Evolutionary conservation across 805 yeast genomes (phyloP).

Genomic region (Deakozyma indianensis): DNA sequence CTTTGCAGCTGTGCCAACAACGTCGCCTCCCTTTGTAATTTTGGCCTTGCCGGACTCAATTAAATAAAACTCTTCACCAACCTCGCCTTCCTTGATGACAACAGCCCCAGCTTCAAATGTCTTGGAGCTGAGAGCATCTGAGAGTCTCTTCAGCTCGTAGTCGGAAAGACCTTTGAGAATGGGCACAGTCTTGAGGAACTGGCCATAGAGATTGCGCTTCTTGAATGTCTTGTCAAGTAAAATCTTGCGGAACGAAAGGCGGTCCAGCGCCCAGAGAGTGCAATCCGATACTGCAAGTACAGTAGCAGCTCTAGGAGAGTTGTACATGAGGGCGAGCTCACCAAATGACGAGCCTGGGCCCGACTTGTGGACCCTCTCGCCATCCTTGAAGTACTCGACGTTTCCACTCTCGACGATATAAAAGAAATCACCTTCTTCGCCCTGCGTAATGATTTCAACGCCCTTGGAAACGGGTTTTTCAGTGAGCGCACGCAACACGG

Average conservation of each 20-base stretch:
- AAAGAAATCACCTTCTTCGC: slow-evolving; percentile 89
- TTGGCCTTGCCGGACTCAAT: slow-evolving; percentile 74
- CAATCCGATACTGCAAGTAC: slow-evolving; percentile 60
- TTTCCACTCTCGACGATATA: slow-evolving; percentile 74
- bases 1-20: slow-evolving; percentile 43
- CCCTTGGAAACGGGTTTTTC: slow-evolving; percentile 50
- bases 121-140: slow-evolving; percentile 84
- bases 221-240: slow-evolving; percentile 80
- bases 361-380: slow-evolving; percentile 53
- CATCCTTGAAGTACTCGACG: slow-evolving; percentile 69
- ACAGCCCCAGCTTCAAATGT: slow-evolving; percentile 53
- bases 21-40: slow-evolving; percentile 44
- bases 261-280: slow-evolving; percentile 83
- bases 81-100: slow-evolving; percentile 77
- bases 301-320: slow-evolving; percentile 95
- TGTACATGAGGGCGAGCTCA: slow-evolving; percentile 93
- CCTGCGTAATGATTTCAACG: slow-evolving; percentile 66
- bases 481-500: slow-evolving; percentile 73
- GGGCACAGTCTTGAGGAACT: slow-evolving; percentile 74
- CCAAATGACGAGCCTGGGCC: slow-evolving; percentile 89
- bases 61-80: slow-evolving; percentile 60
- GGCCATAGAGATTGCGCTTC: slow-evolving; percentile 83
- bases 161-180: slow-evolving; percentile 57
- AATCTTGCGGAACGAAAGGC: slow-evolving; percentile 84
- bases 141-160: slow-evolving; percentile 79